Conservation (phyloP, 441 rosid genomes). For the Jatropha podagrica region DNA sequence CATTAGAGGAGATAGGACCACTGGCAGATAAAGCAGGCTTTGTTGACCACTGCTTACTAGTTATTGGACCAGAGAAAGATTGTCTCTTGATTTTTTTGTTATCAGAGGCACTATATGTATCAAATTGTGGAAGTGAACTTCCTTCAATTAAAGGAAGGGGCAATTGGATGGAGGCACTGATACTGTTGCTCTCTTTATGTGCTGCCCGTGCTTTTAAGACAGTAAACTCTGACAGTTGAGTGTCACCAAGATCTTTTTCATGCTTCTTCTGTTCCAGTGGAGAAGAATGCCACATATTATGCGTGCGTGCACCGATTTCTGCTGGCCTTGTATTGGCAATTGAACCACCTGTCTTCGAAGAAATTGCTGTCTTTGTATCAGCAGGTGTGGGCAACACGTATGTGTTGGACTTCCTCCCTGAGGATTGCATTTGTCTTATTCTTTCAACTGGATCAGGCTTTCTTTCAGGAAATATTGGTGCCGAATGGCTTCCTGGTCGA, state of each 20-base stretch:
- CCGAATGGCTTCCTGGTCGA: constrained; percentile 71
- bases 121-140: constrained; percentile 35
- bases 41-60: constrained; percentile 48
- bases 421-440: constrained; percentile 50
- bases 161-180: constrained; percentile 41
- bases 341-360: constrained; percentile 46
- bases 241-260: constrained; percentile 43
- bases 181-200: constrained; percentile 43
- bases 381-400: constrained; percentile 85
- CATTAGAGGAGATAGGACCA: constrained; percentile 46
- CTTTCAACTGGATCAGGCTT: constrained; percentile 62
- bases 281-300: constrained; percentile 74
- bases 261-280: constrained; percentile 79
- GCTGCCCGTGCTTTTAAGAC: constrained; percentile 28
- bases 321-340: constrained; percentile 44
- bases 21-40: constrained; percentile 48
- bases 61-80: constrained; percentile 79
- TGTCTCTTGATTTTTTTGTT: constrained; percentile 51
- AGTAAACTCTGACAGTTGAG: constrained; percentile 28
- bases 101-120: constrained; percentile 33
- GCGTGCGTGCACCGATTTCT: constrained; percentile 43
- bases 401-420: constrained; percentile 48
- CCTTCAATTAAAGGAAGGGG: constrained; percentile 69
- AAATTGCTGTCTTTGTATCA: constrained; percentile 44
- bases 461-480: constrained; percentile 80